Percentiles rank a stretch among this genome's conserved stretches.
These are phyloP conservation scores for Mycena rosella DNA, from an alignment of 768 basidiomycete genomes.

Conservation along the genomic window DNA sequence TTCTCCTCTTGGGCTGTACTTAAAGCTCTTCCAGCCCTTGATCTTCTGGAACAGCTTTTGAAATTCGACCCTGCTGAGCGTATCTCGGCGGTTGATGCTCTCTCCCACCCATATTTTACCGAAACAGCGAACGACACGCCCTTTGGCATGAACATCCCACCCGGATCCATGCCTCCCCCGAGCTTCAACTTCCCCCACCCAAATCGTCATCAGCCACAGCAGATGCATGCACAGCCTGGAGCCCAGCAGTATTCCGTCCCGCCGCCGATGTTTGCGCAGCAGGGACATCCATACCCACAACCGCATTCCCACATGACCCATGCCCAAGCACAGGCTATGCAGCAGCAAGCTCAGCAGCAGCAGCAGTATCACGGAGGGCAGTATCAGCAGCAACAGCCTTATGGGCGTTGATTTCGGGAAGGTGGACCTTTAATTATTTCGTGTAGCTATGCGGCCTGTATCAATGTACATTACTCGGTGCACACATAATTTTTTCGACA, in stretches of 20 bases:
- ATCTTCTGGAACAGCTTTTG: conserved; percentile 92
- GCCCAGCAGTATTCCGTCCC: conserved; percentile 32
- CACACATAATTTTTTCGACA: background rate
- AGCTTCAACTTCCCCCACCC: conserved; percentile 78
- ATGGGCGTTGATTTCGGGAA: conserved; percentile 30
- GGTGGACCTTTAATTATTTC: background rate
- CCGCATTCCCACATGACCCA: conserved; percentile 26
- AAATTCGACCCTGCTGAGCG: conserved; percentile 97
- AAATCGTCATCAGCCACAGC: conserved; percentile 67
- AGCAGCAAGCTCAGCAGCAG: conserved; percentile 30
- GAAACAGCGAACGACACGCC: conserved; percentile 59
- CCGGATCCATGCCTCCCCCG: conserved; percentile 76
- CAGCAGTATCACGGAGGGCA: conserved; percentile 23
- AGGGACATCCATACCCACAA: conserved; percentile 25
- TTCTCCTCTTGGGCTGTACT: conserved; percentile 10
- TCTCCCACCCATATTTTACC: conserved; percentile 93
- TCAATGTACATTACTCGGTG: conserved; percentile 15
- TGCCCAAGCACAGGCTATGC: conserved; percentile 32
- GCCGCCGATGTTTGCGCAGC: conserved; percentile 46
- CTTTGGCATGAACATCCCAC: conserved; percentile 55
- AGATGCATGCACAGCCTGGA: conserved; percentile 43
- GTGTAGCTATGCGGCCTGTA: background rate
- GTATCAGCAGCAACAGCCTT: conserved; percentile 31
- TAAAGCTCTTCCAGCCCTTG: conserved; percentile 72
- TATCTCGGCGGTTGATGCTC: conserved; percentile 90